These are phyloP conservation scores for Pugionium cornutum DNA, from an alignment of 345 rosid species.

Conservation along the genomic window DNA sequence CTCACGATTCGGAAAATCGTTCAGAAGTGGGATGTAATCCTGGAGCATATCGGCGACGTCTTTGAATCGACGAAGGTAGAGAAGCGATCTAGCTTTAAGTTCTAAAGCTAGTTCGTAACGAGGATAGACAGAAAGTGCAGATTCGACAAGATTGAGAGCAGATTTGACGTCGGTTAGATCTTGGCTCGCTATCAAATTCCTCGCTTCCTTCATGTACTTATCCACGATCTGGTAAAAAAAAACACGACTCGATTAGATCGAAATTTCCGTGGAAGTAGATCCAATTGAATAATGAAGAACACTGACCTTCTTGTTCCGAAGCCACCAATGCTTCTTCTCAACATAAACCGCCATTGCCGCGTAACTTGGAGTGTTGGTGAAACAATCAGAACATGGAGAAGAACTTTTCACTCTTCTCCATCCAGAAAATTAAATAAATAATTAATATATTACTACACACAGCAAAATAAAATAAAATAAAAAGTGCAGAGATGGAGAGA, in stretches of 20 bases:
- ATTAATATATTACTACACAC: slow-evolving; percentile 5
- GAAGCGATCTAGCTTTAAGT: slow-evolving; percentile 51
- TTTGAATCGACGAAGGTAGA: slow-evolving; percentile 42
- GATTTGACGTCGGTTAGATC: slow-evolving; percentile 61
- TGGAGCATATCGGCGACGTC: slow-evolving; percentile 56
- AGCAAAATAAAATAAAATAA: neutral
- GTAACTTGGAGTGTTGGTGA: slow-evolving; percentile 15
- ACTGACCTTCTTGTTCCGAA: slow-evolving; percentile 41
- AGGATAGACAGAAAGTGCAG: slow-evolving; percentile 57
- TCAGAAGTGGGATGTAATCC: slow-evolving; percentile 60
- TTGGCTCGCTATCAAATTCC: slow-evolving; percentile 60
- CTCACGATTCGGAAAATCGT: slow-evolving; percentile 47
- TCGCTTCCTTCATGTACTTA: slow-evolving; percentile 77
- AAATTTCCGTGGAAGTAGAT: neutral
- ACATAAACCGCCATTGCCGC: slow-evolving; percentile 40
- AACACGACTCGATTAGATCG: slow-evolving; percentile 4
- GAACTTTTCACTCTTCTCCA: slow-evolving; percentile 22
- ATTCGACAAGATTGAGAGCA: slow-evolving; percentile 70
- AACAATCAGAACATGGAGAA: slow-evolving; percentile 29
- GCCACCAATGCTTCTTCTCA: slow-evolving; percentile 48
- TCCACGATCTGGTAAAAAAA: slow-evolving; percentile 58
- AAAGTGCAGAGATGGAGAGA: slow-evolving; percentile 11
- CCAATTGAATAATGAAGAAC: neutral
- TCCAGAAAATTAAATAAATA: slow-evolving; percentile 12
- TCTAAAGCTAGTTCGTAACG: slow-evolving; percentile 60